Percentiles rank a stretch among this genome's conserved stretches.
phyloP scores from a whole-genome alignment of 2,329 filamentous ascomycete genomes.

The Aspergillus clavatus region DNA sequence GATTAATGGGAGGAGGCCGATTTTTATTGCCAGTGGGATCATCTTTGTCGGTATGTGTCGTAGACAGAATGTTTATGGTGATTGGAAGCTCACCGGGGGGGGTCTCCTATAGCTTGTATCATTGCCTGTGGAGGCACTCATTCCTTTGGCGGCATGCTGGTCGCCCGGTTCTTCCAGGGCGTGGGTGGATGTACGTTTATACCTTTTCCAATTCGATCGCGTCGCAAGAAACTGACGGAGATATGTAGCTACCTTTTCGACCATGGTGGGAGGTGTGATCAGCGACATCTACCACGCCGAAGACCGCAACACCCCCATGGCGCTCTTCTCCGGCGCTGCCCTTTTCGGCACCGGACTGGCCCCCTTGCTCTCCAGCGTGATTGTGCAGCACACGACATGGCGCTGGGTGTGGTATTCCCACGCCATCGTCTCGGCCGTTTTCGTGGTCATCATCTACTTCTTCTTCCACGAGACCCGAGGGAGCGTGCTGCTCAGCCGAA shows the following conservation, averaged over 20 bases:
- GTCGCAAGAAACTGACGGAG: not conserved
- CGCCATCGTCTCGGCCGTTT: conserved; percentile 60
- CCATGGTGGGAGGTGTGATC: conserved; percentile 88
- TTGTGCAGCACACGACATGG: conserved; percentile 66
- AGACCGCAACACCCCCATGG: conserved; percentile 84
- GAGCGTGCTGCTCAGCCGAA: conserved; percentile 70
- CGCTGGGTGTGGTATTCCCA: conserved; percentile 90
- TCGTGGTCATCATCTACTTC: conserved; percentile 61
- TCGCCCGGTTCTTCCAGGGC: conserved; percentile 71
- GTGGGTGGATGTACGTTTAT: conserved; percentile 68
- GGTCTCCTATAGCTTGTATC: conserved; percentile 60
- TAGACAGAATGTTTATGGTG: too few relatives aligned
- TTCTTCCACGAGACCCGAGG: conserved; percentile 80
- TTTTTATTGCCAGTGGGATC: conserved; percentile 69
- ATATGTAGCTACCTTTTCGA: conserved; percentile 60
- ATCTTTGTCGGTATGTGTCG: conserved; percentile 59
- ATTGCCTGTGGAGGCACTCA: conserved; percentile 68
- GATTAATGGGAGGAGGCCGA: conserved; percentile 78
- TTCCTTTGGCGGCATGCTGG: conserved; percentile 66
- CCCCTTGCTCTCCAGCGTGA: conserved; percentile 65
- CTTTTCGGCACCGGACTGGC: conserved; percentile 76
- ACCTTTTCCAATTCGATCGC: conserved; percentile 9
- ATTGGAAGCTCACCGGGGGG: too few relatives aligned
- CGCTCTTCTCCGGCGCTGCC: conserved; percentile 74
- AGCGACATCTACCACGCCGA: conserved; percentile 77